These are phyloP conservation scores for Lunularia cruciata DNA, from an alignment of 225 moss, liverwort and hornwort species.

Conservation along the genomic window DNA sequence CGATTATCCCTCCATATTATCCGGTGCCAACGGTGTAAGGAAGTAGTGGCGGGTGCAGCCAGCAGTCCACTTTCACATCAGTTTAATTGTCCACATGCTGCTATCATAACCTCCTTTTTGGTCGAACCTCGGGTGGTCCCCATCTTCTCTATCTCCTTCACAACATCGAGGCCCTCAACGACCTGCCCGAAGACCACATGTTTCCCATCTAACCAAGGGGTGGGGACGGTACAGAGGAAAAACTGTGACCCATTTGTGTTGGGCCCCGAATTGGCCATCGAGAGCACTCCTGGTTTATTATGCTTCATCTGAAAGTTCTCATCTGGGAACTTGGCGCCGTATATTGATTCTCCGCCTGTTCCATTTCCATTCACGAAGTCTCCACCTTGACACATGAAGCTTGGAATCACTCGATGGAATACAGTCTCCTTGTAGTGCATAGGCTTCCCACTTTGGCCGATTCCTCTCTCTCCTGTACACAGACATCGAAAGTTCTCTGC, in stretches of 20 bases:
- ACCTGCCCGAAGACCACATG: slow-evolving; percentile 45
- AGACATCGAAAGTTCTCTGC: slow-evolving; percentile 44
- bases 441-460: slow-evolving; percentile 36
- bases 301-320: slow-evolving; percentile 40
- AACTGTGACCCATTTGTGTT: slow-evolving; percentile 42
- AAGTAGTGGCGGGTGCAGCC: too few relatives aligned
- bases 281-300: slow-evolving; percentile 25
- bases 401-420: slow-evolving; percentile 41
- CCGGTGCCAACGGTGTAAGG: too few relatives aligned
- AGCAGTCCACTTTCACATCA: too few relatives aligned
- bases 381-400: slow-evolving; percentile 49
- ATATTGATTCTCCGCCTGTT: slow-evolving; percentile 42
- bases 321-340: slow-evolving; percentile 31
- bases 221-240: slow-evolving; percentile 35
- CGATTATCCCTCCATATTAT: too few relatives aligned
- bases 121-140: slow-evolving; percentile 35
- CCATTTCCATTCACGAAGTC: slow-evolving; percentile 37
- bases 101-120: slow-evolving; percentile 33
- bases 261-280: slow-evolving; percentile 43
- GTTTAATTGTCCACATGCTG: slow-evolving; percentile 31
- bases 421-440: slow-evolving; percentile 29
- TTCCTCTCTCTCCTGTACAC: slow-evolving; percentile 39
- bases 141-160: slow-evolving; percentile 47
- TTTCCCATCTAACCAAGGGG: slow-evolving; percentile 45
- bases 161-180: slow-evolving; percentile 33